Percentiles rank a stretch among this genome's conserved stretches.
phyloP scores from a whole-genome alignment of 1,139 yeast species.

The Kluyveromyces sp. region DNA sequence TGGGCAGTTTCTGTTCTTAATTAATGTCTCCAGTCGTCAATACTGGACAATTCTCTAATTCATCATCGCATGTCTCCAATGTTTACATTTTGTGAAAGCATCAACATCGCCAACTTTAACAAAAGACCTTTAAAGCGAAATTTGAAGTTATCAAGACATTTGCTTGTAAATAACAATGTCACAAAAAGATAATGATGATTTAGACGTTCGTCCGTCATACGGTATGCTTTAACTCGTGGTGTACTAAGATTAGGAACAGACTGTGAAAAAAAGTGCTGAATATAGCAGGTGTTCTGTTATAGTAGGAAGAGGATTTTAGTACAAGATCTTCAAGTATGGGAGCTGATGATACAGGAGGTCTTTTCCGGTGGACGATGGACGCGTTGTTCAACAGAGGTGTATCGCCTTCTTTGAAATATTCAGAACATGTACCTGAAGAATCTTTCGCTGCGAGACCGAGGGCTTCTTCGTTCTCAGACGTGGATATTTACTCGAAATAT shows the following conservation, averaged over 20 bases:
- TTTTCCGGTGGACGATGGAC: slow-evolving; percentile 30
- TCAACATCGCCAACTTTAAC: not conserved
- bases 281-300: not conserved
- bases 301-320: too few relatives aligned
- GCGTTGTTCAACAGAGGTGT: slow-evolving; percentile 26
- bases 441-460: slow-evolving; percentile 16
- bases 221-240: too few relatives aligned
- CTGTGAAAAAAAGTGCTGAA: not conserved
- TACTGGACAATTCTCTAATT: too few relatives aligned
- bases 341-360: slow-evolving; percentile 19
- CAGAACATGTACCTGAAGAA: slow-evolving; percentile 17
- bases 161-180: too few relatives aligned
- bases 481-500: slow-evolving; percentile 22
- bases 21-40: too few relatives aligned
- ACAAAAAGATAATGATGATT: not conserved
- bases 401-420: slow-evolving; percentile 27
- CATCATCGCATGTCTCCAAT: not conserved
- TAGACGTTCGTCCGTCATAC: too few relatives aligned
- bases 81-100: not conserved
- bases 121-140: not conserved
- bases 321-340: slow-evolving; percentile 1
- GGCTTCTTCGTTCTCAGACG: slow-evolving; percentile 20
- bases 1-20: too few relatives aligned
- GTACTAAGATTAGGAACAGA: not conserved
- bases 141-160: too few relatives aligned